Evolutionary conservation across 2,329 filamentous ascomycete genomes (phyloP).

Genomic region (Canariomyces notabilis): DNA sequence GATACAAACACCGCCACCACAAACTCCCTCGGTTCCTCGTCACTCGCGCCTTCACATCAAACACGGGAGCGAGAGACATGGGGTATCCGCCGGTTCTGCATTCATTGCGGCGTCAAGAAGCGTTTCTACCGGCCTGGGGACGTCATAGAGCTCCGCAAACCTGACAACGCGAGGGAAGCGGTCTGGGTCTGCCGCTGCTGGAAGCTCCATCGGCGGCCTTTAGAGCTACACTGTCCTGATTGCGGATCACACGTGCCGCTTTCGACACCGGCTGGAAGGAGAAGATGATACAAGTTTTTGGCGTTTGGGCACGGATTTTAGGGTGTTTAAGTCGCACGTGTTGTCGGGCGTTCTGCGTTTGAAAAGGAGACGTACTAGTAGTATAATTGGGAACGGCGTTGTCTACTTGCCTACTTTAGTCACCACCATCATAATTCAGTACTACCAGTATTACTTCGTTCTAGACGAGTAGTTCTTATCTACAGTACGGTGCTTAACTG

Average conservation of each 20-base stretch:
- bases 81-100: conserved; percentile 21
- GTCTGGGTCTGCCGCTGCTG: conserved; percentile 21
- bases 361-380: no score
- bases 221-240: not conserved
- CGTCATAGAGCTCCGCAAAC: conserved; percentile 20
- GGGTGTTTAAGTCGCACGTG: no score
- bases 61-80: conserved; percentile 17
- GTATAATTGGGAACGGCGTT: no score
- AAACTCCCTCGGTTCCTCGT: not conserved
- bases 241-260: not conserved
- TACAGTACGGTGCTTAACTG: no score
- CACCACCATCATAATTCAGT: no score
- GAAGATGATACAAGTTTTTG: not conserved
- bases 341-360: no score
- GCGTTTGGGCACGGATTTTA: not conserved
- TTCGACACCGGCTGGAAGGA: not conserved
- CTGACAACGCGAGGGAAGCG: conserved; percentile 1
- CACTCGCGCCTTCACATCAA: not conserved
- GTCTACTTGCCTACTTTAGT: no score
- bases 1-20: not conserved
- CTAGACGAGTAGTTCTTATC: no score
- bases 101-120: conserved; percentile 22
- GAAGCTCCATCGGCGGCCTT: conserved; percentile 6
- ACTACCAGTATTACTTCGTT: no score
- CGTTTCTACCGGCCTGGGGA: conserved; percentile 18